Evolutionary conservation across 495 filamentous ascomycete genomes (phyloP).

Genomic region (Penicillium arizonense): DNA sequence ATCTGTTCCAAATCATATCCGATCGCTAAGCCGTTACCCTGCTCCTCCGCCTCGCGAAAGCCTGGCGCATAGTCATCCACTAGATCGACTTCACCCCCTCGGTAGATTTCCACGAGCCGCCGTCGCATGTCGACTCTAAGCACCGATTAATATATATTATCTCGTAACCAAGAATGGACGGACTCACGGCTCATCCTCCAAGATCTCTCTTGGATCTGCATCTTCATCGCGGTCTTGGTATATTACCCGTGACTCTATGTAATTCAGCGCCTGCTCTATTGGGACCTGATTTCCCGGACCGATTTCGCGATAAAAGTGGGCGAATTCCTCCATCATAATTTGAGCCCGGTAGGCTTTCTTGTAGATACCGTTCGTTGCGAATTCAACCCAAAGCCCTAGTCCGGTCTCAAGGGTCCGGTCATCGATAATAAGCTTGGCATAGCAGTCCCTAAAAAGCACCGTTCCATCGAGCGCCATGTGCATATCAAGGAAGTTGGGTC

Average conservation of each 20-base stretch:
- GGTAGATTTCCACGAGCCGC: slow-evolving; percentile 5
- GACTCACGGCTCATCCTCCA: slow-evolving; percentile 11
- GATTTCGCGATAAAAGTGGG: slow-evolving; percentile 1
- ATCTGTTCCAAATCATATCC: slow-evolving; percentile 6
- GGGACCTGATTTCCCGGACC: background rate
- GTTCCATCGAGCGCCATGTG: slow-evolving; percentile 13
- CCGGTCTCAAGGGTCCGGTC: slow-evolving; percentile 14
- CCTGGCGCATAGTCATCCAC: slow-evolving; percentile 8
- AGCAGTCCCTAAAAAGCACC: slow-evolving; percentile 6
- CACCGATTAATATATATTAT: slow-evolving; percentile 5
- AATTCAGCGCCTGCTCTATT: background rate
- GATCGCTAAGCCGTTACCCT: slow-evolving; percentile 7
- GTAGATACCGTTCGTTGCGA: slow-evolving; percentile 4
- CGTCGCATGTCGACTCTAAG: slow-evolving; percentile 5
- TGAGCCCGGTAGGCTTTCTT: background rate
- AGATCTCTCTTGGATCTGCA: slow-evolving; percentile 3
- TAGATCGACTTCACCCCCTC: background rate
- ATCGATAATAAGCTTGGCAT: slow-evolving; percentile 12
- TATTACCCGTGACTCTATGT: background rate
- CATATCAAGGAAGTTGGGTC: slow-evolving; percentile 14
- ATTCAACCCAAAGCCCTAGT: slow-evolving; percentile 12
- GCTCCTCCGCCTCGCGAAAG: slow-evolving; percentile 7
- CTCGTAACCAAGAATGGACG: background rate
- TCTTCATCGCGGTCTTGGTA: background rate
- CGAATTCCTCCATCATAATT: slow-evolving; percentile 4